Evolutionary conservation across 805 yeast species (phyloP).

Genomic region (Blastobotrys robertii): DNA sequence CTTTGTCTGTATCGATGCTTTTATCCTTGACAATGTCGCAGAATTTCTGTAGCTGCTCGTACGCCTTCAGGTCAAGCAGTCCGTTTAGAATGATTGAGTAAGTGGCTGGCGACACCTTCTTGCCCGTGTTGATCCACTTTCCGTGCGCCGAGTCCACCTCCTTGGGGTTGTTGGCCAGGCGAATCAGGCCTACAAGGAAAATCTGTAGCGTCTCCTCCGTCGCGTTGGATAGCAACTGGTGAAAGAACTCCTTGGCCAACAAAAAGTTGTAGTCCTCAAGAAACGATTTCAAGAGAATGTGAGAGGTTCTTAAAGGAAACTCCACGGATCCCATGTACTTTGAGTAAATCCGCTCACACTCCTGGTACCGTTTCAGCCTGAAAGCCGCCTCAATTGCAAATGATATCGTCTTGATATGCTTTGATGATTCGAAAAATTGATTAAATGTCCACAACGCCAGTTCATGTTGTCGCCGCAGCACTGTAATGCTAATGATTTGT

Average conservation of each 20-base stretch:
- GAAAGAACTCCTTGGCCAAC: slow-evolving; percentile 12
- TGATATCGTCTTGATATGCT: slow-evolving; percentile 6
- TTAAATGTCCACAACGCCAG: slow-evolving; percentile 8
- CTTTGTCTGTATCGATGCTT: slow-evolving; percentile 4
- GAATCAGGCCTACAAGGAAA: slow-evolving; percentile 7
- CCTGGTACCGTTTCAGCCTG: slow-evolving; percentile 3
- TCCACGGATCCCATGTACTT: slow-evolving; percentile 7
- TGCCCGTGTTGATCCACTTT: slow-evolving; percentile 8
- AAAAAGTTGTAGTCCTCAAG: slow-evolving; percentile 11
- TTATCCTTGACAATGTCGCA: slow-evolving; percentile 2
- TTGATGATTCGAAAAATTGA: slow-evolving; percentile 4
- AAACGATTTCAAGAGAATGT: slow-evolving; percentile 8
- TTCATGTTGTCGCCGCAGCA: slow-evolving; percentile 4
- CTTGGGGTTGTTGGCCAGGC: slow-evolving; percentile 8
- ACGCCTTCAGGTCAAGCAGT: slow-evolving; percentile 1
- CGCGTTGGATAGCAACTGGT: slow-evolving; percentile 9
- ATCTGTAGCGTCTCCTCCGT: slow-evolving; percentile 6
- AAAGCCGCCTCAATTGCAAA: slow-evolving; percentile 11
- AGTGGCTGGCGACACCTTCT: not conserved
- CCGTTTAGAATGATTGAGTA: slow-evolving; percentile 9
- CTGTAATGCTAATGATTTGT: slow-evolving; percentile 5
- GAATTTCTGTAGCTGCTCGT: slow-evolving; percentile 2
- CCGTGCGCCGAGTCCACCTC: slow-evolving; percentile 8
- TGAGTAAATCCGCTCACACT: slow-evolving; percentile 11
- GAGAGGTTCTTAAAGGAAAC: slow-evolving; percentile 5